Evolutionary conservation across 495 filamentous ascomycete genomes (phyloP).

Genomic region (Tuber melanosporum): DNA sequence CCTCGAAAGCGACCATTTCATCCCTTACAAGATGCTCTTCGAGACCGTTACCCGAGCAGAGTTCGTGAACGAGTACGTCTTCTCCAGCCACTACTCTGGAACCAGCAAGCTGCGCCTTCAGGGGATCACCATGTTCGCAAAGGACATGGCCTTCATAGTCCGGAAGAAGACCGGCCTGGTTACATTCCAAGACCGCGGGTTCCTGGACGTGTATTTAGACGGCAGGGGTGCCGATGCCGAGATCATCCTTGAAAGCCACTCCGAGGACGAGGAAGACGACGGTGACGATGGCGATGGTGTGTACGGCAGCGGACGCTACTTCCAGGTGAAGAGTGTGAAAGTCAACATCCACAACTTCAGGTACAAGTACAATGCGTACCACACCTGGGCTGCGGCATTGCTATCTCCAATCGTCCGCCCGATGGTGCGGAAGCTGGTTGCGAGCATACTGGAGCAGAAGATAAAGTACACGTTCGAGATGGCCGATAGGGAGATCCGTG

Average conservation of each 20-base stretch:
- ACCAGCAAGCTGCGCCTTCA: slow-evolving; percentile 34
- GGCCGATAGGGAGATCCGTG: slow-evolving; percentile 34
- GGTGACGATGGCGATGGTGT: neutral
- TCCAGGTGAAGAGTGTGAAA: slow-evolving; percentile 30
- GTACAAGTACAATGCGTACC: slow-evolving; percentile 41
- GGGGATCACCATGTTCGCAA: slow-evolving; percentile 34
- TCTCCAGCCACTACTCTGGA: slow-evolving; percentile 22
- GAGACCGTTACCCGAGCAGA: slow-evolving; percentile 37
- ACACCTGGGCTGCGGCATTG: slow-evolving; percentile 36
- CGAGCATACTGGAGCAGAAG: slow-evolving; percentile 34
- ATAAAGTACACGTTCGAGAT: slow-evolving; percentile 31
- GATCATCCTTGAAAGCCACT: slow-evolving; percentile 30
- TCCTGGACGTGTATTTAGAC: slow-evolving; percentile 36
- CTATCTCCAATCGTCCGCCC: slow-evolving; percentile 32
- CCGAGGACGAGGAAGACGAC: slow-evolving; percentile 24
- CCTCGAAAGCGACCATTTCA: slow-evolving; percentile 38
- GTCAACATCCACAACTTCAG: slow-evolving; percentile 36
- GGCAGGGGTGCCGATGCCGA: slow-evolving; percentile 37
- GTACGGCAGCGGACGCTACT: slow-evolving; percentile 24
- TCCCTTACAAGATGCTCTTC: slow-evolving; percentile 34
- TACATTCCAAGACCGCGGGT: slow-evolving; percentile 34
- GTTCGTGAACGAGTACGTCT: slow-evolving; percentile 31
- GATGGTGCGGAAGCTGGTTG: slow-evolving; percentile 22
- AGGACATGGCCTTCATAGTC: slow-evolving; percentile 35
- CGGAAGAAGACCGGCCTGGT: slow-evolving; percentile 40